Base-by-base conservation (phyloP, 305 asterid species). In the Solanum hybrid region DNA sequence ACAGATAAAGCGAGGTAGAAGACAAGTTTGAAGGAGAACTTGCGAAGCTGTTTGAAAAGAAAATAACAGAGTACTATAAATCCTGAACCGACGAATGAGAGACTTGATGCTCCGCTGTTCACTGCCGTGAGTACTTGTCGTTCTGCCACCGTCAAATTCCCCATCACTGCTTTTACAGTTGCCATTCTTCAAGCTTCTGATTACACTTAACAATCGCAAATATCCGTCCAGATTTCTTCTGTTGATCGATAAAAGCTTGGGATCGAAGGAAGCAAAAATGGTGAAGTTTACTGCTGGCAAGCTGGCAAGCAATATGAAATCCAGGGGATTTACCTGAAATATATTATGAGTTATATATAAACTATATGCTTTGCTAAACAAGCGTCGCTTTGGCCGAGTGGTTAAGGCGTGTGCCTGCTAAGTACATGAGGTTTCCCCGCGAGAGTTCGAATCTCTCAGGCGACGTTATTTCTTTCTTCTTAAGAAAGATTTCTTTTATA, bases 331-430 rank as follows among this genome's bases (percentile, higher is more conserved):
- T 28, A 16, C 18, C 3, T 9, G 10, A 8, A 42, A 82, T 82
- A 28, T 42, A 11, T n/a, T 67, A n/a, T 9, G 6, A 22, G 3
- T n/a, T 61, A 61, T 61, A 20, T 20, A 3, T 1, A 61, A 8
- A 61, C 2, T 1, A 8, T 61, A 61, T 61, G 73, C 26, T 3
- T 22, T 61, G 1, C 12, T 61, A 3, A 39, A 11, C 5, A 11
- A 39, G 46, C 5, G 98, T 94, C 98, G 98, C 99, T 96, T 97
- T 96, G 99, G 99, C 99, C 99, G 99, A 97, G 99, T 97, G 99
- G 99, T 97, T 97, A 97, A 97, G 99, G 98, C 99, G 99, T 97
- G 99, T 97, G 98, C 99, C 99, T 96, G 99, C 98, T 97, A 97
- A 97, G 99, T 95, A 96, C 99, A 95, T 95, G 98, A 98, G 99